Evolutionary conservation across 768 basidiomycete genomes (phyloP).

Genomic region (Termitomyces heimii): DNA sequence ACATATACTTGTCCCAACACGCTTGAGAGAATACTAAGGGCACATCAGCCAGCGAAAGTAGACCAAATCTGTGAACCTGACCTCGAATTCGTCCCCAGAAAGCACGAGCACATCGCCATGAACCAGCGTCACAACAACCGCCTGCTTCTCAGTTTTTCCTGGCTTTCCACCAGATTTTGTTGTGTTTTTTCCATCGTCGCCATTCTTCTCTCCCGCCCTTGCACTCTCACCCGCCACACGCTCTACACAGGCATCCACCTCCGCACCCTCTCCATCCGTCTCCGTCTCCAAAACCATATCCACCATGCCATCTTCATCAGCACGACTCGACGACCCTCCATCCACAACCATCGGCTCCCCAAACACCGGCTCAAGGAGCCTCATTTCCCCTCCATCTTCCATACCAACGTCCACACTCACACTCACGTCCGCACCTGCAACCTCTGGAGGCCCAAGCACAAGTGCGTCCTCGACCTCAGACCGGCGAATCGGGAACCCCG

Average conservation of each 20-base stretch:
- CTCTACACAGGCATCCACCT: not conserved
- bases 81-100: slow-evolving; percentile 36
- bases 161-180: not conserved
- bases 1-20: slow-evolving; percentile 38
- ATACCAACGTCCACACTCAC: not conserved
- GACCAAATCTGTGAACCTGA: slow-evolving; percentile 16
- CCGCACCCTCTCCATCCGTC: not conserved
- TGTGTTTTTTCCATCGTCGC: not conserved
- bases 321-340: not conserved
- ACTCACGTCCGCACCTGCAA: too few species aligned
- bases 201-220: too few species aligned
- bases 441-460: not conserved
- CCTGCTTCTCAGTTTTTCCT: slow-evolving; percentile 1
- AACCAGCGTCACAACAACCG: slow-evolving; percentile 29
- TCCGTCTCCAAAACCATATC: not conserved
- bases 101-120: slow-evolving; percentile 39
- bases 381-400: not conserved
- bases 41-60: slow-evolving; percentile 3
- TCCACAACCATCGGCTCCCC: not conserved
- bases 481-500: slow-evolving; percentile 5
- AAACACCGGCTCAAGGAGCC: not conserved
- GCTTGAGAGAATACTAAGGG: slow-evolving; percentile 37
- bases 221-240: not conserved
- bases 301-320: not conserved
- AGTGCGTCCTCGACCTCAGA: not conserved